These are phyloP conservation scores for Teunomyces funiuensis DNA, from an alignment of 805 yeast genomes.

Conservation along the genomic window DNA sequence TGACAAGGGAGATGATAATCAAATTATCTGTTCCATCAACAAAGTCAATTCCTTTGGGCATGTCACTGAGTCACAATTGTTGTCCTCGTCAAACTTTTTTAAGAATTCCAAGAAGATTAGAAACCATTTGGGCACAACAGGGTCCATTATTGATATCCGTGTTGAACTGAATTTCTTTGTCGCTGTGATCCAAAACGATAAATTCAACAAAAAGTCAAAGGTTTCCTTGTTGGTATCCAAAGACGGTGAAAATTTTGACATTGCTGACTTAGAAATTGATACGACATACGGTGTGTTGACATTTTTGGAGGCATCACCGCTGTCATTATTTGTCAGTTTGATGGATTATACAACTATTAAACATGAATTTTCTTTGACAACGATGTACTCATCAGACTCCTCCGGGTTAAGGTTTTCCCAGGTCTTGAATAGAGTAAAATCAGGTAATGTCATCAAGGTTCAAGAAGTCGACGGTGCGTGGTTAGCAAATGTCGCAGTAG, in stretches of 20 bases:
- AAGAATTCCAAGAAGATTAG: conserved; percentile 27
- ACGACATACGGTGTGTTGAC: conserved; percentile 35
- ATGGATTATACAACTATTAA: conserved; percentile 18
- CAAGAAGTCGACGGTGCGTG: conserved; percentile 61
- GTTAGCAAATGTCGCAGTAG: conserved; percentile 43
- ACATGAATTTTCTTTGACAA: conserved; percentile 21
- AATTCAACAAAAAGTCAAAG: conserved; percentile 36
- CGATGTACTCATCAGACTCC: conserved; percentile 55
- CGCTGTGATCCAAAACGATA: conserved; percentile 42
- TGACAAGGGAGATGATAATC: conserved; percentile 20
- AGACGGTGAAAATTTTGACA: conserved; percentile 42
- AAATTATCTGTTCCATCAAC: conserved; percentile 32
- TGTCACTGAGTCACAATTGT: conserved; percentile 35
- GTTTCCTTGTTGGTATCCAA: conserved; percentile 46
- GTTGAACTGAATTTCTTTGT: conserved; percentile 44
- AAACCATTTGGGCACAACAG: conserved; percentile 24
- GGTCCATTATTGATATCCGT: conserved; percentile 32
- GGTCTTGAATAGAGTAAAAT: conserved; percentile 42
- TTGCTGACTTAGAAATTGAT: conserved; percentile 41
- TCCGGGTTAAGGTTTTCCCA: conserved; percentile 52
- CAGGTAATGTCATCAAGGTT: conserved; percentile 46
- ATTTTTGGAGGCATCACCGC: conserved; percentile 39
- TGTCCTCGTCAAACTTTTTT: conserved; percentile 47
- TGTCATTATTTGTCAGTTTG: conserved; percentile 33
- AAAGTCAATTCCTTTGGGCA: conserved; percentile 43